Evolutionary conservation across 164 flowering plant species (phyloP).

Genomic region (Magnolia changhungtana): DNA sequence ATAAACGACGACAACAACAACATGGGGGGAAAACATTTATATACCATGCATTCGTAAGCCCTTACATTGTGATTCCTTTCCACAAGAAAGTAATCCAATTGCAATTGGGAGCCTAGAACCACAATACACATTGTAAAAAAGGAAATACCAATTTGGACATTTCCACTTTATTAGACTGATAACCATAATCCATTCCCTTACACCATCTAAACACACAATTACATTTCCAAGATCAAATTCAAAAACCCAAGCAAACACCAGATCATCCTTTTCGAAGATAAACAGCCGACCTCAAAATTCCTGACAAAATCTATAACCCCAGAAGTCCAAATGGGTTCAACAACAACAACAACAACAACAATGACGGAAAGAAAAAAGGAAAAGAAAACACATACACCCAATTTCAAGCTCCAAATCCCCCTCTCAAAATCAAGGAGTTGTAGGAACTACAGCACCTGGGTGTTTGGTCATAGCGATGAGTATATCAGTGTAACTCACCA

Average conservation of each 20-base stretch:
- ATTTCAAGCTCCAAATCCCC: neutral
- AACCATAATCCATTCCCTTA: neutral
- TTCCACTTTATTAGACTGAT: neutral
- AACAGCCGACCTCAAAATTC: neutral
- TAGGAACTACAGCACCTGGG: conserved; percentile 13
- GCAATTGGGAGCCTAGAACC: no score
- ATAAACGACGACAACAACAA: no score
- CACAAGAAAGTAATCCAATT: no score
- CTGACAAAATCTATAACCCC: neutral
- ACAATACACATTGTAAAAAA: no score
- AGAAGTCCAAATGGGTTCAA: neutral
- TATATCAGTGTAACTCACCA: conserved; percentile 80
- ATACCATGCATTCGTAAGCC: no score
- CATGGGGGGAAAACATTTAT: no score
- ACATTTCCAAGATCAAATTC: neutral
- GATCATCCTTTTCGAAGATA: neutral
- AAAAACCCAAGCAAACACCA: neutral
- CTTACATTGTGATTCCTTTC: no score
- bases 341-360: neutral
- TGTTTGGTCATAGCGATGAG: conserved; percentile 64
- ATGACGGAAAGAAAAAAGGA: neutral
- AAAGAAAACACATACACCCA: neutral
- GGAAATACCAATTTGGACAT: no score
- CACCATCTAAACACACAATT: neutral
- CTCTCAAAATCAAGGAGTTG: conserved; percentile 17